Evolutionary conservation across 2,329 filamentous ascomycete genomes (phyloP).

Genomic region (Aspergillus neotritici): DNA sequence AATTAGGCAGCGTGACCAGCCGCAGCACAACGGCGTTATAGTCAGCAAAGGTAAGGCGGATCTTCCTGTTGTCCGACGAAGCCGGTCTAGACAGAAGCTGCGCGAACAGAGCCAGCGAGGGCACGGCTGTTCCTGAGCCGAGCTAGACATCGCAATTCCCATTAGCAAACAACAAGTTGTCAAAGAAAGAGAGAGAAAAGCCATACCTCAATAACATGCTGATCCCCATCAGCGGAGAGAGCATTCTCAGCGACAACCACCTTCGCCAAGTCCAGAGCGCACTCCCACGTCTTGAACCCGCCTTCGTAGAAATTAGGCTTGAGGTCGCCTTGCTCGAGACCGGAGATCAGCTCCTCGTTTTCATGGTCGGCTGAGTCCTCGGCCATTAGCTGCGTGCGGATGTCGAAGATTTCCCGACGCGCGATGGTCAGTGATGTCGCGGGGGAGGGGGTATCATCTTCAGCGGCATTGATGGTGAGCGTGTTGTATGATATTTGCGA

Average conservation of each 20-base stretch:
- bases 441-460: conserved; percentile 2
- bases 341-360: conserved; percentile 42
- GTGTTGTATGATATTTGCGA: conserved; percentile 56
- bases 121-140: conserved; percentile 60
- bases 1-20: conserved; percentile 57
- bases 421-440: conserved; percentile 36
- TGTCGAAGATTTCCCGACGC: conserved; percentile 58
- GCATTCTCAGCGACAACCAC: conserved; percentile 19
- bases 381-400: conserved; percentile 59
- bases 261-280: conserved; percentile 54
- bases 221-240: conserved; percentile 12
- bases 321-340: conserved; percentile 53
- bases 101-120: conserved; percentile 51
- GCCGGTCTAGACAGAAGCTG: conserved; percentile 39
- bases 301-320: conserved; percentile 60
- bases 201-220: conserved; percentile 41
- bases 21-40: conserved; percentile 57
- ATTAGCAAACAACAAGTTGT: neutral
- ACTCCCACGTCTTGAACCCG: conserved; percentile 66
- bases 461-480: conserved; percentile 37
- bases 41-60: conserved; percentile 55
- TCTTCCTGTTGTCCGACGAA: conserved; percentile 13
- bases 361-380: conserved; percentile 44
- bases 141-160: conserved; percentile 42
- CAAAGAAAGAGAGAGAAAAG: neutral